Base-by-base conservation (phyloP, 2,329 filamentous ascomycete species). In the Xylariaceae sp. region DNA sequence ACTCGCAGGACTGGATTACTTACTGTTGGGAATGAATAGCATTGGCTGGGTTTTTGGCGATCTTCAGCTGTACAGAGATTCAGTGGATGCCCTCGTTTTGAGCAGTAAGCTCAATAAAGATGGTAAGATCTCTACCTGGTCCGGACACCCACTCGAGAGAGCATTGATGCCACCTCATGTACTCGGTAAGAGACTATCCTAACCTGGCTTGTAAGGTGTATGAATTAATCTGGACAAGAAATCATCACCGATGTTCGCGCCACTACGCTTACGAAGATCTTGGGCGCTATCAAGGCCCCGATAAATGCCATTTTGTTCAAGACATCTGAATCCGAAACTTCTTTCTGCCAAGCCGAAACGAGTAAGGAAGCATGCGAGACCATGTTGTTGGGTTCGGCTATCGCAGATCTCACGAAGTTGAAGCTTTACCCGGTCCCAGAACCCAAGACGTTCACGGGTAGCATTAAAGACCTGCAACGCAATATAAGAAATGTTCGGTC, bases 41-140 rank as follows among this genome's bases (percentile, higher is more conserved):
- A 57, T 69, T 39, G 67, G 68, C 11, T 71, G 68, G 67, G 62
- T 59, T 2, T 61, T 71, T 45, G 69, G 69, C 1, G 60, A 66
- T 0, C 39, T 62, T 11, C 58, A 64, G 13, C 51, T 69, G 1
- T 68, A 67, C 51, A 57, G 64, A 10, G 57, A 69, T 8, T 67
- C 67, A 63, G 11, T 65, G n/a, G 62, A 69, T 18, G 59, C 61
- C 0, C 57, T 70, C 11, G 66, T 67, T 17, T 49, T 67, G 30
- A 69, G 57, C 55, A 48, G 60, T 17, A 65, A 62, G 48, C 48
- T 67, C 4, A 56, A 67, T 49, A 11, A 7, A 2, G 17, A 62
- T 13, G 68, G 69, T 18, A 55, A 66, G 15, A 59, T 70, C 23
- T 61, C 63, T 35, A 68, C 70, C 45, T 49, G 55, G 1, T 49